These are phyloP conservation scores for Vitellaria paradoxa DNA, from an alignment of 179 eudicot genomes.

Conservation along the genomic window DNA sequence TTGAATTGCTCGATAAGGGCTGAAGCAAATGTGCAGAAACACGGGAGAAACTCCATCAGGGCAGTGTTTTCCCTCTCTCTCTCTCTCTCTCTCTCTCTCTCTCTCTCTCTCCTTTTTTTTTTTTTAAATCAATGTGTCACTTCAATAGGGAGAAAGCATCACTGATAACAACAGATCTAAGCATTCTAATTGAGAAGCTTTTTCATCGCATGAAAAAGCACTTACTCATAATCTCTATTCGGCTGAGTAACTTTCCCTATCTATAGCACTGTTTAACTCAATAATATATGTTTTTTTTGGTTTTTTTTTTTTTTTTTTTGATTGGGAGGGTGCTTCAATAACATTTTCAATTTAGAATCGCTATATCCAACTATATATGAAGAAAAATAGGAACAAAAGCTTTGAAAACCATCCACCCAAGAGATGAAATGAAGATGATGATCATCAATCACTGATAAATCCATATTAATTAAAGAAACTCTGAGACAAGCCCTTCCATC, in stretches of 20 bases:
- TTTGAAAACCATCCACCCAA: not conserved
- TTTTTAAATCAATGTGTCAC: not conserved
- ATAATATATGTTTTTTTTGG: too few relatives aligned
- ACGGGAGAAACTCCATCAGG: too few relatives aligned
- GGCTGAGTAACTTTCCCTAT: not conserved
- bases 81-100: too few relatives aligned
- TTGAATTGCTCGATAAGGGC: too few relatives aligned
- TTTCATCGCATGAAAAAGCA: not conserved
- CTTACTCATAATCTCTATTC: not conserved
- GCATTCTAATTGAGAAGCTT: not conserved
- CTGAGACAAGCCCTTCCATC: not conserved
- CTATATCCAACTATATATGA: not conserved
- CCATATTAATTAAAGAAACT: not conserved
- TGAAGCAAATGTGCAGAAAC: too few relatives aligned
- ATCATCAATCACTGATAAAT: not conserved
- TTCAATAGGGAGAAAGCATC: not conserved
- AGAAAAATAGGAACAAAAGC: not conserved
- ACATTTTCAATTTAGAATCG: not conserved
- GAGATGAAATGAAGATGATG: not conserved
- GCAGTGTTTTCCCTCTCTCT: too few relatives aligned
- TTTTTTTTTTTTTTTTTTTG: too few relatives aligned
- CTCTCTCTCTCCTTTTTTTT: too few relatives aligned
- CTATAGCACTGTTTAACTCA: too few relatives aligned
- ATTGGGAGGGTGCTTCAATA: not conserved
- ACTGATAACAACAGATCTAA: not conserved